These are phyloP conservation scores for Stephania cephalantha DNA, from an alignment of 164 flowering plant genomes.

Conservation along the genomic window DNA sequence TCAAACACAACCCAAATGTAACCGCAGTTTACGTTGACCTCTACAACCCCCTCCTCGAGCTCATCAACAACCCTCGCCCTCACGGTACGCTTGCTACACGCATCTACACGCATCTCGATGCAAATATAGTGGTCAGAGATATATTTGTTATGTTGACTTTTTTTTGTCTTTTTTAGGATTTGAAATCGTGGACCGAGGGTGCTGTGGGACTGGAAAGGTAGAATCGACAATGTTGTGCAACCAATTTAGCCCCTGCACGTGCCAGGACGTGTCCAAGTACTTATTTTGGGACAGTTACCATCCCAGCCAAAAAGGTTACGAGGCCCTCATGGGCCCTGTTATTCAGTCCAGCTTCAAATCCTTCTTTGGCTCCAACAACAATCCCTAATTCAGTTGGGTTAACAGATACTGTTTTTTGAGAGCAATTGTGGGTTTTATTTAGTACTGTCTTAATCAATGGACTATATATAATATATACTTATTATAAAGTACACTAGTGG, in stretches of 20 bases:
- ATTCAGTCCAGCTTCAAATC: conserved; percentile 7
- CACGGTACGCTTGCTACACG: conserved; percentile 19
- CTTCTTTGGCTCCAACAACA: conserved; percentile 19
- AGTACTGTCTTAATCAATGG: too few relatives aligned
- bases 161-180: conserved; percentile 25
- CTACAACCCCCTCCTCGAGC: conserved; percentile 27
- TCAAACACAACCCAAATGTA: conserved; percentile 5
- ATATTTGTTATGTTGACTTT: too few relatives aligned
- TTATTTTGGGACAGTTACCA: conserved; percentile 60
- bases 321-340: conserved; percentile 13
- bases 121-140: too few relatives aligned
- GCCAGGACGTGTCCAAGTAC: conserved; percentile 31
- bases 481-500: too few relatives aligned
- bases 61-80: conserved; percentile 26
- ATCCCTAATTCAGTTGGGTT: neutral
- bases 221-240: conserved; percentile 37
- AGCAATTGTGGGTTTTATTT: too few relatives aligned
- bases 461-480: too few relatives aligned
- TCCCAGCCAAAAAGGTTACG: conserved; percentile 39
- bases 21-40: conserved; percentile 23
- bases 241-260: conserved; percentile 16
- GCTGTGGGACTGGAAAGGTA: conserved; percentile 42
- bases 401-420: too few relatives aligned
- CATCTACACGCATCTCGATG: too few relatives aligned
- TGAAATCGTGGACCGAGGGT: conserved; percentile 27